Evolutionary conservation across 192 early-diverging fungal genomes (phyloP).

Genomic region (Mortierella alpina): DNA sequence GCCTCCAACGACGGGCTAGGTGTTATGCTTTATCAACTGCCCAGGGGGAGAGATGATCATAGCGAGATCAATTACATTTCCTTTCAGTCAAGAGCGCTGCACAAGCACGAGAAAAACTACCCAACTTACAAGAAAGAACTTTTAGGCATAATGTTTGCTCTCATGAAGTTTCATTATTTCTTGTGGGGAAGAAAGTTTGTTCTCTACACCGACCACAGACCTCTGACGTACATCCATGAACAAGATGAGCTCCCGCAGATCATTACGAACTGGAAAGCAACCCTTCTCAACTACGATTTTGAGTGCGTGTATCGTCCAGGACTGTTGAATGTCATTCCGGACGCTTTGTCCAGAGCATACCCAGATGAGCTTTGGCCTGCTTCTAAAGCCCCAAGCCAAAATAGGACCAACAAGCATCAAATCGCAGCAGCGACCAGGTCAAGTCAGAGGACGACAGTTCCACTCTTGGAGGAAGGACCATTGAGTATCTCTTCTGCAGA

Average conservation of each 20-base stretch:
- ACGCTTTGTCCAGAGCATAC: slow-evolving; percentile 24
- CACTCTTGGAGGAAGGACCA: no score
- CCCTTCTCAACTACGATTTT: slow-evolving; percentile 33
- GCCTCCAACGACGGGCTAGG: slow-evolving; percentile 44
- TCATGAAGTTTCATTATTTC: slow-evolving; percentile 44
- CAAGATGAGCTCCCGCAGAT: slow-evolving; percentile 26
- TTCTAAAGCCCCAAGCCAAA: neutral
- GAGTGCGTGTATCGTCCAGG: slow-evolving; percentile 27
- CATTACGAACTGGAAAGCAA: slow-evolving; percentile 41
- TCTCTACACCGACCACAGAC: slow-evolving; percentile 46
- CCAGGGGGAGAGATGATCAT: neutral
- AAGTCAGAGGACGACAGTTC: no score
- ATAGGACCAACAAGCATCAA: no score
- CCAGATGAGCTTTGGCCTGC: neutral
- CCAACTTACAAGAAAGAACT: slow-evolving; percentile 41
- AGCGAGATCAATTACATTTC: slow-evolving; percentile 16
- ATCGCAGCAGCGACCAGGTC: no score
- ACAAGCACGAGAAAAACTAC: slow-evolving; percentile 20
- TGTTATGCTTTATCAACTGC: slow-evolving; percentile 32
- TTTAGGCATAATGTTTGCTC: slow-evolving; percentile 17
- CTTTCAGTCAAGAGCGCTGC: slow-evolving; percentile 19
- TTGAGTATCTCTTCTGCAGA: no score
- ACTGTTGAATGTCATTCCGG: slow-evolving; percentile 40
- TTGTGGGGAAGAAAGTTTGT: slow-evolving; percentile 35
- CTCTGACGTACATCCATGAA: slow-evolving; percentile 35